Evolutionary conservation across 2,329 filamentous ascomycete genomes (phyloP).

Genomic region (Daldinia sp.): DNA sequence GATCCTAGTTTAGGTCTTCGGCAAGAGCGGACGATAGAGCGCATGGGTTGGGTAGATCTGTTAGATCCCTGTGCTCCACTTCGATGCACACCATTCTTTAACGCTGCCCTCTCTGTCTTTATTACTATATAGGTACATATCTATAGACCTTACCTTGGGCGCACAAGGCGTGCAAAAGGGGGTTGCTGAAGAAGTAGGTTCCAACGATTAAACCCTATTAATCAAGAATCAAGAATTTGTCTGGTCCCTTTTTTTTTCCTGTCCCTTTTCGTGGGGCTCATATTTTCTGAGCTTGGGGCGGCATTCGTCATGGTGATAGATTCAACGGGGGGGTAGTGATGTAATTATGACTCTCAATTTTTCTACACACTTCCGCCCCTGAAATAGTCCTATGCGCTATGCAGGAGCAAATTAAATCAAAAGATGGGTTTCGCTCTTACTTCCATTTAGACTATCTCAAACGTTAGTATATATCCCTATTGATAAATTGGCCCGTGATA

Average conservation of each 20-base stretch:
- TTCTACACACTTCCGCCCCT: neutral
- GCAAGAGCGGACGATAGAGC: no score
- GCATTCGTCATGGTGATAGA: conserved; percentile 36
- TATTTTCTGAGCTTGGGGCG: neutral
- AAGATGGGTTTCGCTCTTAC: neutral
- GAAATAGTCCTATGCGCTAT: neutral
- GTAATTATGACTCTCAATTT: conserved; percentile 35
- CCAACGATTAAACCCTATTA: neutral
- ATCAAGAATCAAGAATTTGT: neutral
- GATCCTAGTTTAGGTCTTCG: no score
- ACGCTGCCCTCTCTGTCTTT: neutral
- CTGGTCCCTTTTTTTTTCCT: neutral
- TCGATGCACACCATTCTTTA: neutral
- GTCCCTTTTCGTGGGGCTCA: neutral
- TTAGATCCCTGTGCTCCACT: neutral
- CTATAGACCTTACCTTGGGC: neutral
- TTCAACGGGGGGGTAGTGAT: conserved; percentile 24
- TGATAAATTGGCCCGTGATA: neutral
- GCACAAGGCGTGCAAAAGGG: neutral
- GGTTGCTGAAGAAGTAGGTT: neutral
- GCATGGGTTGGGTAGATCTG: neutral
- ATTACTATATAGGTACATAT: neutral
- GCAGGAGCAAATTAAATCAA: neutral
- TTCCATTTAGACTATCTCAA: neutral
- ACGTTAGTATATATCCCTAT: neutral